A percentile compares a stretch with the other conserved stretches of the same genome.
Evolutionary conservation across 1,284 basidiomycete species (phyloP).

Genomic region (Trichosporon inkin): DNA sequence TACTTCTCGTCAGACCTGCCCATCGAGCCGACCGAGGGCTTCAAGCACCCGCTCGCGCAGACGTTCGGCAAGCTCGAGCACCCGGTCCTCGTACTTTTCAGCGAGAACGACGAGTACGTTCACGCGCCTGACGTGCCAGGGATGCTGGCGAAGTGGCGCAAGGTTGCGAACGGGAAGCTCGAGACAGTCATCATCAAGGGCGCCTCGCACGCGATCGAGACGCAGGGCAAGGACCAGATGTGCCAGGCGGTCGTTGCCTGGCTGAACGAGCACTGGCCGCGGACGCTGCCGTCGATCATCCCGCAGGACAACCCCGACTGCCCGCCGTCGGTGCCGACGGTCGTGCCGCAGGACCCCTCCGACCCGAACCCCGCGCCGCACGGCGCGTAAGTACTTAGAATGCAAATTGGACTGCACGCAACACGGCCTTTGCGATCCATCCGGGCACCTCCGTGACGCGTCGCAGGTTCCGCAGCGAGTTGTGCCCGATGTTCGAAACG

Average conservation of each 20-base stretch:
- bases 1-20: conserved; percentile 49
- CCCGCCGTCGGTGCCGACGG: background rate
- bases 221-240: conserved; percentile 28
- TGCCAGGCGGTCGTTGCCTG: conserved; percentile 32
- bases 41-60: background rate
- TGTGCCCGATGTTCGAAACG: conserved; percentile 91
- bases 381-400: background rate
- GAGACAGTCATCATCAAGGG: conserved; percentile 30
- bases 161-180: conserved; percentile 28
- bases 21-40: conserved; percentile 13
- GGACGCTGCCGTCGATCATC: background rate
- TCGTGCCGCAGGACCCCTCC: background rate
- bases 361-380: background rate
- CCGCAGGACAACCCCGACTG: conserved; percentile 1
- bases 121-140: conserved; percentile 7
- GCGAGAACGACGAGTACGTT: conserved; percentile 42
- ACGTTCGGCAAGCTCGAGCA: conserved; percentile 43
- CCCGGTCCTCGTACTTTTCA: conserved; percentile 42
- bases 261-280: conserved; percentile 22
- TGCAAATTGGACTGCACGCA: background rate
- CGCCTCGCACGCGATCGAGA: conserved; percentile 46
- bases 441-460: conserved; percentile 93
- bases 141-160: conserved; percentile 32
- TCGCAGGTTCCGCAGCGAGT: conserved; percentile 81
- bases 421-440: background rate